These are phyloP conservation scores for Eucalyptus tenuipes DNA, from an alignment of 345 rosid species.

Conservation along the genomic window DNA sequence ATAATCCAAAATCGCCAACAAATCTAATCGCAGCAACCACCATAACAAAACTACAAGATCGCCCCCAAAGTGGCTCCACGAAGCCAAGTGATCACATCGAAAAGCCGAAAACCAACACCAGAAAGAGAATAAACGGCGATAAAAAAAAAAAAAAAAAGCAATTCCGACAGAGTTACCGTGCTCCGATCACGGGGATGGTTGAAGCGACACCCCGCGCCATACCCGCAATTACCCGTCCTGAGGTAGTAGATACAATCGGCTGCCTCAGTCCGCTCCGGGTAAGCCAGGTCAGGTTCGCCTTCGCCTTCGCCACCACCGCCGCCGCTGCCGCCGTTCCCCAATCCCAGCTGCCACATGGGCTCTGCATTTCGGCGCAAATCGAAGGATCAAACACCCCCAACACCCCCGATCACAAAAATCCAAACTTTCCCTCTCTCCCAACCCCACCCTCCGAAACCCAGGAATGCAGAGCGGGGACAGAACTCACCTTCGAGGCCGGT, in stretches of 20 bases:
- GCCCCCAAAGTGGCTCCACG: neutral
- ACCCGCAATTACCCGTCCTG: constrained; percentile 77
- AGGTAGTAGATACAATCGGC: constrained; percentile 73
- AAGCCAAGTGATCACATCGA: constrained; percentile 8
- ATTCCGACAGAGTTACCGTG: constrained; percentile 32
- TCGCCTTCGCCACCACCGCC: constrained; percentile 17
- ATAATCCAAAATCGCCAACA: neutral
- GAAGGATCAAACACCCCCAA: neutral
- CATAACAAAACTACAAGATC: neutral
- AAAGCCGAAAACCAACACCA: neutral
- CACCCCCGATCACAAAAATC: neutral
- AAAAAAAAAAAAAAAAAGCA: neutral
- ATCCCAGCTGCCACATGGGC: constrained; percentile 54
- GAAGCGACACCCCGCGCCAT: constrained; percentile 83
- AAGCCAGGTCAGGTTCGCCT: constrained; percentile 30
- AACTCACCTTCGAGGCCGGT: constrained; percentile 59
- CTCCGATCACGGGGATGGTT: constrained; percentile 84
- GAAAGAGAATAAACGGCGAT: neutral
- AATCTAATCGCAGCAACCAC: neutral
- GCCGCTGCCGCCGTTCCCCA: constrained; percentile 31
- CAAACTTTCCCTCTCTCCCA: neutral
- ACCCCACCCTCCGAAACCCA: neutral
- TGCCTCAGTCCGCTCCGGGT: constrained; percentile 73
- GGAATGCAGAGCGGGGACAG: neutral
- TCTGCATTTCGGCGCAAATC: constrained; percentile 23